Conservation (phyloP, 805 yeast species). For the Lachancea waltii region DNA sequence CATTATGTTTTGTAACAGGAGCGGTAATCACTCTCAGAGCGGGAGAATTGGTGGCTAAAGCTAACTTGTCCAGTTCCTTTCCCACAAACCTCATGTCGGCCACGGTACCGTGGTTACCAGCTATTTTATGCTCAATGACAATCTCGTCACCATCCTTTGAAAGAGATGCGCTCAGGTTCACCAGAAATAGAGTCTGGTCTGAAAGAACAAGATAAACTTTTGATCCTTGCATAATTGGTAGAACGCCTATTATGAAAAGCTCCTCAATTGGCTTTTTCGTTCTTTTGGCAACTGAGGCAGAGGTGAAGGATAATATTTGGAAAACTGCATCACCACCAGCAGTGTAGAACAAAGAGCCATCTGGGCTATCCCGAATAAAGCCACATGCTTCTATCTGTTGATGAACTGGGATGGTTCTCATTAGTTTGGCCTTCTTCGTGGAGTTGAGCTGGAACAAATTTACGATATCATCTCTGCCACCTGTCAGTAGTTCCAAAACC, state of each 20-base stretch:
- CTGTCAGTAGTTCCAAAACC: conserved; percentile 51
- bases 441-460: conserved; percentile 48
- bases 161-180: conserved; percentile 34
- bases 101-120: conserved; percentile 94
- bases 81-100: conserved; percentile 83
- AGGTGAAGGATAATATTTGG: conserved; percentile 52
- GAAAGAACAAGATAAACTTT: conserved; percentile 54
- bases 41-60: conserved; percentile 91
- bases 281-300: conserved; percentile 40
- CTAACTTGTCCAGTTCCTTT: conserved; percentile 49
- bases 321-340: conserved; percentile 77
- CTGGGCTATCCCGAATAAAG: conserved; percentile 35
- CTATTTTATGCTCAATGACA: conserved; percentile 50
- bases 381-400: conserved; percentile 72
- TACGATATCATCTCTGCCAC: conserved; percentile 79
- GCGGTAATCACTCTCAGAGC: conserved; percentile 64
- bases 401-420: conserved; percentile 62
- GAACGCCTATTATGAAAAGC: conserved; percentile 57
- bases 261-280: conserved; percentile 60
- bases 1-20: conserved; percentile 6
- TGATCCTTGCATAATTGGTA: conserved; percentile 32
- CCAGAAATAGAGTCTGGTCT: conserved; percentile 72
- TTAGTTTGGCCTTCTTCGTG: conserved; percentile 44
- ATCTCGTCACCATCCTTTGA: conserved; percentile 32
- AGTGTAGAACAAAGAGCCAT: conserved; percentile 43